Conservation (phyloP, 257 asterid species). For the Rauvolfia tetraphylla region DNA sequence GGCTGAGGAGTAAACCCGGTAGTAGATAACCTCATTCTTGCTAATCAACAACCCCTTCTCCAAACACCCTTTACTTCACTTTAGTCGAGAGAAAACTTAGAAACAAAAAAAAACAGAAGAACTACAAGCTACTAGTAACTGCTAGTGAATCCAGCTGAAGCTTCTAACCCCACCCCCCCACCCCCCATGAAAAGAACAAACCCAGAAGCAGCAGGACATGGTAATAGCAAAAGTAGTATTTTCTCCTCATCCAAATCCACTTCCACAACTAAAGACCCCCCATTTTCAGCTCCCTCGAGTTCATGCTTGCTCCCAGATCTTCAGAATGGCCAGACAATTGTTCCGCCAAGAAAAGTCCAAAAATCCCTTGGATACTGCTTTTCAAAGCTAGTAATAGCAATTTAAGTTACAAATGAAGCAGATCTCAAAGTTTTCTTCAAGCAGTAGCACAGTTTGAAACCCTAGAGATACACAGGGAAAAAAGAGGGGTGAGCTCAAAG, state of each 20-base stretch:
- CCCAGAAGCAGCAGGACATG: slow-evolving; percentile 12
- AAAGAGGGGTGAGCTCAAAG: slow-evolving; percentile 19
- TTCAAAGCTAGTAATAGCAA: not conserved
- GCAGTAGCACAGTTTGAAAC: slow-evolving; percentile 22
- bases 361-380: slow-evolving; percentile 5
- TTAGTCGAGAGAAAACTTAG: slow-evolving; percentile 23
- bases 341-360: slow-evolving; percentile 16
- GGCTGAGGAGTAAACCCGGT: slow-evolving; percentile 60
- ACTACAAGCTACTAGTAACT: slow-evolving; percentile 5
- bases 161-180: slow-evolving; percentile 38
- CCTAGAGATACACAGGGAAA: slow-evolving; percentile 25
- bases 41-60: slow-evolving; percentile 23
- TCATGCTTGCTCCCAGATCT: slow-evolving; percentile 31
- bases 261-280: slow-evolving; percentile 28
- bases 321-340: slow-evolving; percentile 11
- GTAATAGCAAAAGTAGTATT: slow-evolving; percentile 8
- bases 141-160: slow-evolving; percentile 10
- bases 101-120: slow-evolving; percentile 16
- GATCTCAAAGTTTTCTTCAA: slow-evolving; percentile 51
- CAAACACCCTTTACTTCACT: slow-evolving; percentile 12
- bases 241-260: slow-evolving; percentile 53
- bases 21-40: slow-evolving; percentile 71
- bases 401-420: slow-evolving; percentile 26
- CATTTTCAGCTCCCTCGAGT: slow-evolving; percentile 21
- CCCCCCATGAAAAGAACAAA: slow-evolving; percentile 33